These are phyloP conservation scores for Quercus agrifolia DNA, from an alignment of 306 rosid species.

Conservation along the genomic window DNA sequence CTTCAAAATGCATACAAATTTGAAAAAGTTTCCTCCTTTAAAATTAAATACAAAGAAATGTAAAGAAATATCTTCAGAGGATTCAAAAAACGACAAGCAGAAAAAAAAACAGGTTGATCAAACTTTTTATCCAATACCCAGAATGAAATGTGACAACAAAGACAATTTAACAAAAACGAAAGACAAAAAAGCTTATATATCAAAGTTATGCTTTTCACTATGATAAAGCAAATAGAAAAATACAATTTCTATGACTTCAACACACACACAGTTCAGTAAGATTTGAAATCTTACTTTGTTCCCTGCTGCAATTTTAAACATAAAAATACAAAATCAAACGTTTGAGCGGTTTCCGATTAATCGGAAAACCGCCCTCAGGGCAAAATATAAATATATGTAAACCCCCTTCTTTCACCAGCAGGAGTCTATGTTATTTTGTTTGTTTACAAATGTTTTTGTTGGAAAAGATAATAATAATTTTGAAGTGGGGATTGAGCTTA, in stretches of 20 bases:
- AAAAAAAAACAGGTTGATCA: slow-evolving; percentile 10
- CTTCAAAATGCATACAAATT: background rate
- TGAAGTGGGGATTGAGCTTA: background rate
- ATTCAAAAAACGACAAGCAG: background rate
- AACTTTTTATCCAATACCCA: background rate
- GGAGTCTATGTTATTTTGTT: background rate
- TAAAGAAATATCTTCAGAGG: background rate
- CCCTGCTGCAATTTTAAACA: background rate
- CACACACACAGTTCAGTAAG: background rate
- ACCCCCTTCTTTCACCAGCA: background rate
- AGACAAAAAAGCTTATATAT: background rate
- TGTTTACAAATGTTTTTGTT: background rate
- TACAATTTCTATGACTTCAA: background rate
- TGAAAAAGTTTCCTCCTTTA: background rate
- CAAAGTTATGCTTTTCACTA: background rate
- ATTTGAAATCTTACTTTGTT: background rate
- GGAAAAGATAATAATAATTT: background rate
- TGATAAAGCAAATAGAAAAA: background rate
- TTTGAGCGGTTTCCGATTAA: slow-evolving; percentile 44
- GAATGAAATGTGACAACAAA: background rate
- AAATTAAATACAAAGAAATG: background rate
- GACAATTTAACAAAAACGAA: background rate
- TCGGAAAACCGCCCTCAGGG: slow-evolving; percentile 51
- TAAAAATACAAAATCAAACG: background rate
- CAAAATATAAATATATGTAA: background rate